A percentile compares a stretch with the other conserved stretches of the same genome.
Evolutionary conservation across 169 alveolate genomes (phyloP).

Genomic region (Plasmodium vinckei): DNA sequence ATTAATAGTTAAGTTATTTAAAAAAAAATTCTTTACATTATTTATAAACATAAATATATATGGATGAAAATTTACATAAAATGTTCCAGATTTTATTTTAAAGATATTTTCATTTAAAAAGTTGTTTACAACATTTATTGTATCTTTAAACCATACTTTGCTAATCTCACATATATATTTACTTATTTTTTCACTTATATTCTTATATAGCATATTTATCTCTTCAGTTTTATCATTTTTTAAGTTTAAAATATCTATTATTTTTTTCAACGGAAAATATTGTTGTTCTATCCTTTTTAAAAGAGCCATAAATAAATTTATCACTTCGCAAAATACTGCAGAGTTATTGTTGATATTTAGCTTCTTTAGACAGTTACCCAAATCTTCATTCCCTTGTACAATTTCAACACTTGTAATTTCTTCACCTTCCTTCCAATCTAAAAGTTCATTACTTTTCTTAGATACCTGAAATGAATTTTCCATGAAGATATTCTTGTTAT

Average conservation of each 20-base stretch:
- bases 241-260: slow-evolving; percentile 27
- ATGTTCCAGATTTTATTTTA: slow-evolving; percentile 19
- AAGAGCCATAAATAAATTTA: slow-evolving; percentile 49
- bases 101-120: slow-evolving; percentile 67
- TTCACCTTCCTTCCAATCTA: neutral
- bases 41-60: slow-evolving; percentile 57
- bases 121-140: slow-evolving; percentile 55
- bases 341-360: slow-evolving; percentile 49
- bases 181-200: slow-evolving; percentile 42
- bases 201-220: slow-evolving; percentile 26
- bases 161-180: slow-evolving; percentile 49
- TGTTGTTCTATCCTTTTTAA: slow-evolving; percentile 72
- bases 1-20: slow-evolving; percentile 56
- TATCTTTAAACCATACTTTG: slow-evolving; percentile 66
- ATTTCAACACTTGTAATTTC: neutral
- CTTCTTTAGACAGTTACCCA: slow-evolving; percentile 7
- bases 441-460: neutral
- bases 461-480: slow-evolving; percentile 1
- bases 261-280: slow-evolving; percentile 52
- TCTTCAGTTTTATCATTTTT: slow-evolving; percentile 60
- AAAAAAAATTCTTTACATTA: slow-evolving; percentile 43
- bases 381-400: neutral
- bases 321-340: slow-evolving; percentile 58
- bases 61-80: slow-evolving; percentile 72
- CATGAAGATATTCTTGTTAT: slow-evolving; percentile 29